phyloP scores from a whole-genome alignment of 345 rosid genomes.

The Eucalyptus sideroxylon region DNA sequence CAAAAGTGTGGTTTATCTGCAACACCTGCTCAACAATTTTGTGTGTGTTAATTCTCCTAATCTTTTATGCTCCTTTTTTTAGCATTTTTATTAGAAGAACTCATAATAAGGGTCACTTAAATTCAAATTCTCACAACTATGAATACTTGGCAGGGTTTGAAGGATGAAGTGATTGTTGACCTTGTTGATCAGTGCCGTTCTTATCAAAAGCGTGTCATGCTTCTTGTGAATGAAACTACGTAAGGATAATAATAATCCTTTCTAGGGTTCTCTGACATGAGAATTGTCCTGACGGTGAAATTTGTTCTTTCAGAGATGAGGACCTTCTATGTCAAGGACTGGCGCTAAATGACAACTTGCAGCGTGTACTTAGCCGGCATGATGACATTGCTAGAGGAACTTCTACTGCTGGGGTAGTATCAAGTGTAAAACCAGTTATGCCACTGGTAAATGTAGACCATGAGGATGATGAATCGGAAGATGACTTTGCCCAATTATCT shows the following conservation, averaged over 20 bases:
- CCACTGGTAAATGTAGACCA: slow-evolving; percentile 62
- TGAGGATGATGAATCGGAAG: slow-evolving; percentile 84
- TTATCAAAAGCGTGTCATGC: slow-evolving; percentile 77
- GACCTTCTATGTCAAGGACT: slow-evolving; percentile 75
- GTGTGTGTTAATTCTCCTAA: background rate
- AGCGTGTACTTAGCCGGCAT: slow-evolving; percentile 71
- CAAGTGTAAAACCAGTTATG: slow-evolving; percentile 4
- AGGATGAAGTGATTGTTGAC: slow-evolving; percentile 86
- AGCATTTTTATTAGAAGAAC: background rate
- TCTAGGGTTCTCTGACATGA: background rate
- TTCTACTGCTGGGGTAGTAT: slow-evolving; percentile 9
- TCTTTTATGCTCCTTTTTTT: background rate
- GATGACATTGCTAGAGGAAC: slow-evolving; percentile 74
- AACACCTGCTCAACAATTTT: background rate
- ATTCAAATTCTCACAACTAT: background rate
- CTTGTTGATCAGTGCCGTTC: slow-evolving; percentile 92
- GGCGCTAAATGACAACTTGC: slow-evolving; percentile 74
- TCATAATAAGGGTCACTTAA: background rate
- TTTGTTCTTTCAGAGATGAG: slow-evolving; percentile 48
- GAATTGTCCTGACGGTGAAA: background rate
- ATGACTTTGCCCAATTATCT: slow-evolving; percentile 73
- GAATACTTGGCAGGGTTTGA: slow-evolving; percentile 46
- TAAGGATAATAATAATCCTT: slow-evolving; percentile 13
- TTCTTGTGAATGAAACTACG: slow-evolving; percentile 70
- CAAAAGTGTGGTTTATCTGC: background rate